phyloP scores from a whole-genome alignment of 371 early-diverging fungal genomes.

The Rhizomucor miehei region DNA sequence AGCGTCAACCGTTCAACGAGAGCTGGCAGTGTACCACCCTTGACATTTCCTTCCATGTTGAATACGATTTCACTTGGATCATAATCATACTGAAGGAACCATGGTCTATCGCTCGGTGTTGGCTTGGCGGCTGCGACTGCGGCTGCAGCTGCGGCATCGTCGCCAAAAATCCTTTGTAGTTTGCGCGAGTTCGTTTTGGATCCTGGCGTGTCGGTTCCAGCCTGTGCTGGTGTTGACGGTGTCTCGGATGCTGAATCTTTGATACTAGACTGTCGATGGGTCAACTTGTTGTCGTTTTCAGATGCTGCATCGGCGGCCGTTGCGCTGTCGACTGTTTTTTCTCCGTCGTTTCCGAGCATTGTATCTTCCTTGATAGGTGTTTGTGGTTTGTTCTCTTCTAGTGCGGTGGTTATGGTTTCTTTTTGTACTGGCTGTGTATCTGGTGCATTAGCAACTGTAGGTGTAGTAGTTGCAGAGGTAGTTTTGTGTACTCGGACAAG shows the following conservation, averaged over 20 bases:
- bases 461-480: not conserved
- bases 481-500: constrained; percentile 16
- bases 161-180: constrained; percentile 65
- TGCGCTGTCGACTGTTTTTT: no score
- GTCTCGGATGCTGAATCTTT: no score
- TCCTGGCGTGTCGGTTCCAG: not conserved
- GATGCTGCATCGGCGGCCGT: no score
- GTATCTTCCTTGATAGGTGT: no score
- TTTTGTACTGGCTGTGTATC: no score
- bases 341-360: no score
- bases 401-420: no score
- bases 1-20: constrained; percentile 86
- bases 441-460: not conserved
- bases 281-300: no score
- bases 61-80: constrained; percentile 67
- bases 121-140: constrained; percentile 19
- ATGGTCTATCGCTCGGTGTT: constrained; percentile 17
- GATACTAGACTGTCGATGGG: no score
- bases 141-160: constrained; percentile 37
- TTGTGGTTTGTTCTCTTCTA: no score
- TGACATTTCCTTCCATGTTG: constrained; percentile 82
- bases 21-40: constrained; percentile 85
- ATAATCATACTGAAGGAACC: constrained; percentile 37
- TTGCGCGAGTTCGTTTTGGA: constrained; percentile 19
- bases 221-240: no score